Evolutionary conservation across 2,329 filamentous ascomycete genomes (phyloP).

Genomic region (Scolecobasidium constrictum): DNA sequence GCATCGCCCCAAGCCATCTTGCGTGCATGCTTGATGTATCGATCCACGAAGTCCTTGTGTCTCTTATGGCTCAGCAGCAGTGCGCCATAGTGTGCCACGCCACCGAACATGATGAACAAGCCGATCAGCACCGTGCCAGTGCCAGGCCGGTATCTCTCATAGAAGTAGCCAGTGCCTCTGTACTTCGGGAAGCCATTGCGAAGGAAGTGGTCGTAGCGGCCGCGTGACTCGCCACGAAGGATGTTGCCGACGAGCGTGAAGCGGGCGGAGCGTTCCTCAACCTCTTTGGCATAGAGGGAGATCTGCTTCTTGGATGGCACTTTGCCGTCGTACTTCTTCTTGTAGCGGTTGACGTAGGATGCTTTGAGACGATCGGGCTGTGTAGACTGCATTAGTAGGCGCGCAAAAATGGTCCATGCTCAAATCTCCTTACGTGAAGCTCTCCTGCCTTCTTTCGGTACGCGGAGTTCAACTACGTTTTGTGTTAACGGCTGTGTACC

Average conservation of each 20-base stretch:
- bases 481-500: too few relatives aligned
- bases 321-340: slow-evolving; percentile 44
- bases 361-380: slow-evolving; percentile 91
- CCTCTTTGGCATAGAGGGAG: slow-evolving; percentile 66
- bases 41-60: slow-evolving; percentile 80
- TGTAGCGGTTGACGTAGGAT: slow-evolving; percentile 61
- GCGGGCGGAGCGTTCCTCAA: slow-evolving; percentile 71
- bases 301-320: slow-evolving; percentile 64
- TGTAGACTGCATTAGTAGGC: too few relatives aligned
- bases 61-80: slow-evolving; percentile 81
- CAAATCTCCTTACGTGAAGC: too few relatives aligned
- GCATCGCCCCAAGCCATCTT: slow-evolving; percentile 85
- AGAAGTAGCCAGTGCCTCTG: slow-evolving; percentile 98
- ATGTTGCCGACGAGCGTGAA: slow-evolving; percentile 78
- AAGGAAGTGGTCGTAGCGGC: slow-evolving; percentile 91
- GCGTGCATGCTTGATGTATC: slow-evolving; percentile 83
- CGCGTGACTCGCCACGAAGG: slow-evolving; percentile 66
- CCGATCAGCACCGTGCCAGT: slow-evolving; percentile 75
- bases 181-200: slow-evolving; percentile 87
- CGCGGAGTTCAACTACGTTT: too few relatives aligned
- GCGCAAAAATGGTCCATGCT: too few relatives aligned
- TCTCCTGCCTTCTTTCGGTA: slow-evolving; percentile 78
- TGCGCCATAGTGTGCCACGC: slow-evolving; percentile 75
- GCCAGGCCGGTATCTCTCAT: slow-evolving; percentile 83
- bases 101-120: slow-evolving; percentile 71